A percentile compares a stretch with the other conserved stretches of the same genome.
Evolutionary conservation across 495 filamentous ascomycete species (phyloP).

Genomic region (Platismatia glauca): DNA sequence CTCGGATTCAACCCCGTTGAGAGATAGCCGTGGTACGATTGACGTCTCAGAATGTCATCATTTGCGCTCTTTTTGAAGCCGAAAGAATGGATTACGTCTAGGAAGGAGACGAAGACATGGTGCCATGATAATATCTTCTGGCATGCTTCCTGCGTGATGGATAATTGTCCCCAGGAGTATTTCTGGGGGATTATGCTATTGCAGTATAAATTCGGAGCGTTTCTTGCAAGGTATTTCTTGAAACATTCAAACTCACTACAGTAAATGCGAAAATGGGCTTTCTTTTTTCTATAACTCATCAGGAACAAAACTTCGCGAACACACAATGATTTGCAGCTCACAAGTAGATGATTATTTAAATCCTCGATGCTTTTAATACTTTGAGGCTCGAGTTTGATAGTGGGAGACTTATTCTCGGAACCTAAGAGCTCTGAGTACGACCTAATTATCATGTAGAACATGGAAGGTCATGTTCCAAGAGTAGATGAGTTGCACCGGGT

Average conservation of each 20-base stretch:
- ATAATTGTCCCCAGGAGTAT: background rate
- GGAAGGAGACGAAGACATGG: background rate
- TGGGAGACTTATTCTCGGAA: background rate
- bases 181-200: background rate
- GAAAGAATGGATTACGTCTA: background rate
- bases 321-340: background rate
- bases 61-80: background rate
- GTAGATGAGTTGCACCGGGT: no score
- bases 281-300: background rate
- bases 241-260: no score
- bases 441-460: no score
- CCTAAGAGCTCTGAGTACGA: background rate
- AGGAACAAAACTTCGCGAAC: background rate
- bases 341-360: background rate
- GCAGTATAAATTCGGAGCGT: background rate
- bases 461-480: no score
- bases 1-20: no score
- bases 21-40: background rate
- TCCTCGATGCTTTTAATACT: background rate
- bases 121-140: background rate
- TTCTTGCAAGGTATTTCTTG: background rate
- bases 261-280: background rate
- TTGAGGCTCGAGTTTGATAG: background rate
- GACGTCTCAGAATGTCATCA: background rate
- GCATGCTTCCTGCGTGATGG: background rate